phyloP scores from a whole-genome alignment of 1,284 basidiomycete genomes.

The Vanrija sp. region DNA sequence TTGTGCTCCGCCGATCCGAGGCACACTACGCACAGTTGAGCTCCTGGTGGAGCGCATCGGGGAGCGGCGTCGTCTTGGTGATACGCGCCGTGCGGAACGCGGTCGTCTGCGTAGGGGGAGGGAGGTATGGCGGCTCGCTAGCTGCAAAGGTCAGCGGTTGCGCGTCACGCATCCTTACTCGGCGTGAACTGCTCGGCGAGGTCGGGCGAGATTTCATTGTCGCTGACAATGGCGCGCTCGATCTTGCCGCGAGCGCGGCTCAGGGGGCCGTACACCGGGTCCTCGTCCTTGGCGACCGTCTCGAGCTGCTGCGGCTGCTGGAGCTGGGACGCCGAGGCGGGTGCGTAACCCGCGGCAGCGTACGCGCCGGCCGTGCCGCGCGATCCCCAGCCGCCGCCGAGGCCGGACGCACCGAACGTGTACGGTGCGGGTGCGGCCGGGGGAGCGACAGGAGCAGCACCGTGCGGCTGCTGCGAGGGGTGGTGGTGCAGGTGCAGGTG shows the following conservation, averaged over 20 bases:
- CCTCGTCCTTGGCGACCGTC: conserved; percentile 35
- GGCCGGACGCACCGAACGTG: conserved; percentile 2
- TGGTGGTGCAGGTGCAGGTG: background rate
- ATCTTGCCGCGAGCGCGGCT: conserved; percentile 35
- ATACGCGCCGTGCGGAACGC: conserved; percentile 24
- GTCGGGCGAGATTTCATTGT: conserved; percentile 41
- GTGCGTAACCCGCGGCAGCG: background rate
- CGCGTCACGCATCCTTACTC: conserved; percentile 16
- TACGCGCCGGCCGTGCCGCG: background rate
- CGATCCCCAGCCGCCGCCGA: conserved; percentile 11
- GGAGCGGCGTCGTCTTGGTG: conserved; percentile 33
- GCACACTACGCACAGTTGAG: conserved; percentile 31
- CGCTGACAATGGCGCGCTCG: conserved; percentile 29
- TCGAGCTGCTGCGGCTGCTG: conserved; percentile 32
- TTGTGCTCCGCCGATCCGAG: background rate
- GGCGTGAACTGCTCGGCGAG: conserved; percentile 21
- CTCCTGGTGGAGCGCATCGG: conserved; percentile 44
- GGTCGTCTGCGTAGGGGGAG: conserved; percentile 12
- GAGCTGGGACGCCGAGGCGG: background rate
- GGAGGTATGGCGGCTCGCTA: conserved; percentile 19
- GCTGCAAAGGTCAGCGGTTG: conserved; percentile 11
- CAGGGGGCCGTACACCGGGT: conserved; percentile 40
- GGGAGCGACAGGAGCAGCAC: background rate
- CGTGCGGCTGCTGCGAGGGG: background rate
- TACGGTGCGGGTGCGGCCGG: background rate